Conservation (phyloP, 2,329 filamentous ascomycete species). For the Phyllosticta ampelicida region DNA sequence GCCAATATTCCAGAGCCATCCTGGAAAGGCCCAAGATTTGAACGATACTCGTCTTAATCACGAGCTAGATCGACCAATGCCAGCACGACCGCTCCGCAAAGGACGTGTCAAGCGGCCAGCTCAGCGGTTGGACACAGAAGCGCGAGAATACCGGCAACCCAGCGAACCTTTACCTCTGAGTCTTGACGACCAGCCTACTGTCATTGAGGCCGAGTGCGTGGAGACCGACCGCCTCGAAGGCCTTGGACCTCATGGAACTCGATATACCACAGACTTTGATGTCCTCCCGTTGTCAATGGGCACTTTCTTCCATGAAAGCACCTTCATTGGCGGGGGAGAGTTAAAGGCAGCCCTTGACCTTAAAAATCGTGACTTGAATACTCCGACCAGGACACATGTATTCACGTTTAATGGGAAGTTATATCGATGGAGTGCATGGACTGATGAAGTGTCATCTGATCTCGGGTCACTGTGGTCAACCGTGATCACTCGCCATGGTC, state of each 20-base stretch:
- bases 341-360: conserved; percentile 37
- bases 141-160: conserved; percentile 36
- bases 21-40: not conserved
- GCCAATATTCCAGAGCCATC: not conserved
- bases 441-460: conserved; percentile 42
- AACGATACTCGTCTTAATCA: not conserved
- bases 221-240: conserved; percentile 25
- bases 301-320: conserved; percentile 45
- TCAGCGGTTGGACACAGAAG: conserved; percentile 35
- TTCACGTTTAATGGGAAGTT: conserved; percentile 26
- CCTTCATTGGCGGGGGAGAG: conserved; percentile 48
- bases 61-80: not conserved
- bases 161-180: conserved; percentile 23
- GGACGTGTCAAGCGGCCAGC: conserved; percentile 10
- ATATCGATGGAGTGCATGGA: conserved; percentile 44
- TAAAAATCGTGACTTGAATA: conserved; percentile 33
- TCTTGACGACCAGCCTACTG: not conserved
- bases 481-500: conserved; percentile 14
- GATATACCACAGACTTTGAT: conserved; percentile 45
- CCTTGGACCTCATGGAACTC: conserved; percentile 37
- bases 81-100: not conserved
- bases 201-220: not conserved
- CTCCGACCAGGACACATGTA: conserved; percentile 25
- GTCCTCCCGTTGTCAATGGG: conserved; percentile 38
- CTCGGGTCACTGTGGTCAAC: conserved; percentile 25